Evolutionary conservation across 179 eudicot genomes (phyloP).

Genomic region (Spinacia oleracea): DNA sequence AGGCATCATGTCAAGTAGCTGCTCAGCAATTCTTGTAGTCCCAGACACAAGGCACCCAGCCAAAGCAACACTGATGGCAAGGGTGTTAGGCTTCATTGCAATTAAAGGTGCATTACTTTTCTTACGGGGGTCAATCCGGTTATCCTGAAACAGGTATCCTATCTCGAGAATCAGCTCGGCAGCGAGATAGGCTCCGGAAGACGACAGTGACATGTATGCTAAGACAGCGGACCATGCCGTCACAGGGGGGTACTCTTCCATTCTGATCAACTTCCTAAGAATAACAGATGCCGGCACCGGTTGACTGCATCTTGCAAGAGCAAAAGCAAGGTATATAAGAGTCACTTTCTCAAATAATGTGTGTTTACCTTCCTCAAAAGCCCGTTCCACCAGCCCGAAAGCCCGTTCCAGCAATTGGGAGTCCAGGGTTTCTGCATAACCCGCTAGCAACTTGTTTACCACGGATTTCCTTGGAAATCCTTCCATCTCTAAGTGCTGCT

Average conservation of each 20-base stretch:
- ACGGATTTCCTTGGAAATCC: constrained; percentile 83
- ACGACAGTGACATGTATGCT: constrained; percentile 65
- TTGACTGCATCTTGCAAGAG: constrained; percentile 61
- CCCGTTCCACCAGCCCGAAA: constrained; percentile 66
- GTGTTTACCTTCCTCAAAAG: constrained; percentile 66
- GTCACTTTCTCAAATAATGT: constrained; percentile 63
- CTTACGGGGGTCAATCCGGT: constrained; percentile 92
- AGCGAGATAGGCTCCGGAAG: constrained; percentile 79
- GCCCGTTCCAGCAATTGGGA: constrained; percentile 60
- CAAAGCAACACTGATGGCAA: constrained; percentile 56
- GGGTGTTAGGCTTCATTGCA: constrained; percentile 82
- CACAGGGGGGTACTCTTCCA: constrained; percentile 67
- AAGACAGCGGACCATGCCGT: constrained; percentile 72
- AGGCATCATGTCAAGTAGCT: constrained; percentile 91
- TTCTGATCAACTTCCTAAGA: constrained; percentile 65
- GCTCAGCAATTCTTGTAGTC: constrained; percentile 84
- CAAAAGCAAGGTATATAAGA: constrained; percentile 63
- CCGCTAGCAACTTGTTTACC: constrained; percentile 51
- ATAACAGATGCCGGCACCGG: constrained; percentile 66
- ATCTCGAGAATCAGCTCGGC: constrained; percentile 90
- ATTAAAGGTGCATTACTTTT: constrained; percentile 71
- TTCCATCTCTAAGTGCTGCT: constrained; percentile 79
- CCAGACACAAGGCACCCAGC: constrained; percentile 79
- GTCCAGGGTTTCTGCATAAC: constrained; percentile 59
- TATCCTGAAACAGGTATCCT: constrained; percentile 80